These are phyloP conservation scores for Komagataella kurtzmanii DNA, from an alignment of 805 yeast genomes.

Conservation along the genomic window DNA sequence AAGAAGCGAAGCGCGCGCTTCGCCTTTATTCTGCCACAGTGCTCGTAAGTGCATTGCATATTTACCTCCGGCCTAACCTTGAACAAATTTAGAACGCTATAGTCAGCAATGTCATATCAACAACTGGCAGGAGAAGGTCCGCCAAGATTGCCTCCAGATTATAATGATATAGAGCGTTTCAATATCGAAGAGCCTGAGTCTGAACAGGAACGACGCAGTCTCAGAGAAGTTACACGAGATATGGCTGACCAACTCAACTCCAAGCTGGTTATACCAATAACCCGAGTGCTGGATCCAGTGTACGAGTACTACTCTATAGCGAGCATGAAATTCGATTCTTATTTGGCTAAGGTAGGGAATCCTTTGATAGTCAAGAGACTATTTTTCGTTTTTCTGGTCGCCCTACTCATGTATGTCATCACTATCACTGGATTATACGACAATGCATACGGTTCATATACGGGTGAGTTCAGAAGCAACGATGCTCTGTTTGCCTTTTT, in stretches of 20 bases:
- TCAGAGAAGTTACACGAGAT: constrained; percentile 21
- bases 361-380: constrained; percentile 74
- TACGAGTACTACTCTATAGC: constrained; percentile 30
- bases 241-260: constrained; percentile 23
- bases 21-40: neutral
- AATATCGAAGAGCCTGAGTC: neutral
- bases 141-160: constrained; percentile 3
- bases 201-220: constrained; percentile 16
- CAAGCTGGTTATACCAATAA: constrained; percentile 26
- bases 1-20: neutral
- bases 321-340: constrained; percentile 35
- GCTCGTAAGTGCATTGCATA: neutral
- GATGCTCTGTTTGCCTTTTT: constrained; percentile 35
- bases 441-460: constrained; percentile 19
- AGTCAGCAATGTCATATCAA: constrained; percentile 3
- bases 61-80: neutral
- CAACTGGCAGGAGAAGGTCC: constrained; percentile 1
- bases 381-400: constrained; percentile 53
- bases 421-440: constrained; percentile 46
- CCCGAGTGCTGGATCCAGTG: constrained; percentile 35
- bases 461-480: constrained; percentile 55
- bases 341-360: constrained; percentile 61
- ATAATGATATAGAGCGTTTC: neutral
- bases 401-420: constrained; percentile 41
- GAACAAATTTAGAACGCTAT: neutral